These are phyloP conservation scores for Ogataea neopini DNA, from an alignment of 805 yeast species.

Conservation along the genomic window DNA sequence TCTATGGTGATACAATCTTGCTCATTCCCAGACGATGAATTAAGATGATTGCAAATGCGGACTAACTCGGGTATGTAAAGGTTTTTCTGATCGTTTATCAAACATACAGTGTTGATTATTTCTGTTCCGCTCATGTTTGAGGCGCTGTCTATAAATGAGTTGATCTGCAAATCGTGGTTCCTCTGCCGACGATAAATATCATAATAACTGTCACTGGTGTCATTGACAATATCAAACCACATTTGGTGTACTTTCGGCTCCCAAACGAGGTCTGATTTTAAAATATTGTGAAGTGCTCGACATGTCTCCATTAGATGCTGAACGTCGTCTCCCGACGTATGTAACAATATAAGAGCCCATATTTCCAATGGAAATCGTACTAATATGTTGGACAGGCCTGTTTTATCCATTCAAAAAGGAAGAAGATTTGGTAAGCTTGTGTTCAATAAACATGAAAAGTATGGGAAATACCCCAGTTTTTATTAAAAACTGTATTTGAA, in stretches of 20 bases:
- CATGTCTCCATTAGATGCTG: slow-evolving; percentile 12
- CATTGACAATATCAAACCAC: slow-evolving; percentile 11
- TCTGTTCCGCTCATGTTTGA: not conserved
- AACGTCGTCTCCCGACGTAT: slow-evolving; percentile 15
- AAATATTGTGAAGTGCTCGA: slow-evolving; percentile 5
- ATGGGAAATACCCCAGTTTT: not conserved
- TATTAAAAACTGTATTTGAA: not conserved
- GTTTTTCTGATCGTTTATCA: slow-evolving; percentile 2
- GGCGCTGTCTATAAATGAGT: not conserved
- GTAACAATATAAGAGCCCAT: slow-evolving; percentile 20
- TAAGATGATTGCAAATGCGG: slow-evolving; percentile 22
- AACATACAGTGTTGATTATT: not conserved
- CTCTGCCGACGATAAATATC: not conserved
- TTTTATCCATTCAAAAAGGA: not conserved
- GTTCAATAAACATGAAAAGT: not conserved
- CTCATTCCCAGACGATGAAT: not conserved
- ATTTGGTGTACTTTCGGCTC: slow-evolving; percentile 11
- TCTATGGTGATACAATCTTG: not conserved
- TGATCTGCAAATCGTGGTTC: not conserved
- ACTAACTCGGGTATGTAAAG: slow-evolving; percentile 23
- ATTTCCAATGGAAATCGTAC: slow-evolving; percentile 22
- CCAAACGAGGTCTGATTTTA: slow-evolving; percentile 25
- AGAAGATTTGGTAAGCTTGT: not conserved
- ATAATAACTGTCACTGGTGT: not conserved
- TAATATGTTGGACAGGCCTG: not conserved